Base-by-base conservation (phyloP, 257 asterid genomes). In the Solanum gandarillasii region DNA sequence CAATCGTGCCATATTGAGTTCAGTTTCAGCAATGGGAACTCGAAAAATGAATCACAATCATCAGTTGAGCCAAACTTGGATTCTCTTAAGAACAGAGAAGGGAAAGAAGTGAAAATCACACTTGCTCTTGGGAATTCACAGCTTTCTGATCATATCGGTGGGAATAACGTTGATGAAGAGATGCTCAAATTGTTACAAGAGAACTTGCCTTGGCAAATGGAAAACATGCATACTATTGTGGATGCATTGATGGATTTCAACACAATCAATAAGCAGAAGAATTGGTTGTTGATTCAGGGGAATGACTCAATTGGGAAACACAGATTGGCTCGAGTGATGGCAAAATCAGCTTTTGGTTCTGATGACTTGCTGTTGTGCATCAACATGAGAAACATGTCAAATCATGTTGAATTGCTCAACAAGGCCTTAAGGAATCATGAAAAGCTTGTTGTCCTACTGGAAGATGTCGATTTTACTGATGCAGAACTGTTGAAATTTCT, bases 161-260 rank as follows among this genome's bases (percentile, higher is more conserved):
- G 39, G 27, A 73, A 46, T 12, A 46, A 34, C 11, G 81, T 78
- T 29, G 90, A 86, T 46, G 48, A 58, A 5, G 87, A 85, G 39
- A 9, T 94, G 82, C 21, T 81, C 41, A 83, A 87, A 3, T 1
- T 91, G 29, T 84, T 95, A 60, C 90, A 83, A 86, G 95, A 95
- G 82, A 93, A 93, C 48, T 89, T 95, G 83, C 98, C 99, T 0
- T 96, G 99, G 99, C 98, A 96, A 87, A 87, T 89, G 4, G 93
- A 91, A 34, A 73, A 25, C 41, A 73, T 95, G 87, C 93, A 93
- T 87, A 41, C 73, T 6, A 88, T 96, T 78, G 65, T 92, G 0
- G 93, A 92, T 65, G 91, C 94, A 4, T 83, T 93, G 91, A 81
- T 25, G 87, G 90, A 88, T 60, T 62, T 85, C 20, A 34, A 87